Evolutionary conservation across 2,329 filamentous ascomycete species (phyloP).

Genomic region (Exserohilum turcica): DNA sequence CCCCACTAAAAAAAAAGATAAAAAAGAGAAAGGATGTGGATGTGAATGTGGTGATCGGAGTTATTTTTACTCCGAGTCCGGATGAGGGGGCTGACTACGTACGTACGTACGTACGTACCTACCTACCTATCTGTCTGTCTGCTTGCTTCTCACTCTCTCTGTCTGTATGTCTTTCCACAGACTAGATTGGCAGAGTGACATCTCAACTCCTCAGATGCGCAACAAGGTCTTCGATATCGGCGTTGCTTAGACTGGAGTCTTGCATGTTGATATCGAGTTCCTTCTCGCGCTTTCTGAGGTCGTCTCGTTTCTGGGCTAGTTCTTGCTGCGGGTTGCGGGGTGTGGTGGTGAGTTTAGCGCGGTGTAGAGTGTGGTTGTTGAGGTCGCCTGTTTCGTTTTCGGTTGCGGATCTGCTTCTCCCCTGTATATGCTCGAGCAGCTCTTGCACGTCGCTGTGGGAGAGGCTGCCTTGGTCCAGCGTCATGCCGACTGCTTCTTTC

Average conservation of each 20-base stretch:
- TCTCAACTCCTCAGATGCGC: constrained; percentile 1
- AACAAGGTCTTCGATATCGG: constrained; percentile 6
- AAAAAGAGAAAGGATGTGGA: too few relatives aligned
- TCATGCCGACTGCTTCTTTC: constrained; percentile 27
- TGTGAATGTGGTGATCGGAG: too few relatives aligned
- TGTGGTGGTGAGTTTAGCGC: neutral
- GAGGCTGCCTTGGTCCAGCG: constrained; percentile 21
- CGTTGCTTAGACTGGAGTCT: neutral
- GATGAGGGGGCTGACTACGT: too few relatives aligned
- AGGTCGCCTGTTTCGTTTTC: constrained; percentile 3
- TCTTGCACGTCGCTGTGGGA: constrained; percentile 18
- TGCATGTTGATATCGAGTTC: constrained; percentile 5
- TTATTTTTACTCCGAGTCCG: too few relatives aligned
- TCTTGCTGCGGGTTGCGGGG: neutral
- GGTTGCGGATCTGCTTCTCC: neutral
- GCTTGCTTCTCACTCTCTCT: too few relatives aligned
- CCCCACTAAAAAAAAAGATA: too few relatives aligned
- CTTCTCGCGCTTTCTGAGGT: constrained; percentile 1
- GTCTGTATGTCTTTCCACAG: too few relatives aligned
- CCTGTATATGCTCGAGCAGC: constrained; percentile 10
- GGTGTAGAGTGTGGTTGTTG: neutral
- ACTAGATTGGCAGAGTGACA: too few relatives aligned
- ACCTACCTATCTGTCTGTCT: neutral
- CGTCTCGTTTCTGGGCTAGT: constrained; percentile 1
- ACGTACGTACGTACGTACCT: neutral